A percentile compares a stretch with the other conserved stretches of the same genome.
These are phyloP conservation scores for Monilinia polystroma DNA, from an alignment of 2,329 filamentous ascomycete species.

Conservation along the genomic window DNA sequence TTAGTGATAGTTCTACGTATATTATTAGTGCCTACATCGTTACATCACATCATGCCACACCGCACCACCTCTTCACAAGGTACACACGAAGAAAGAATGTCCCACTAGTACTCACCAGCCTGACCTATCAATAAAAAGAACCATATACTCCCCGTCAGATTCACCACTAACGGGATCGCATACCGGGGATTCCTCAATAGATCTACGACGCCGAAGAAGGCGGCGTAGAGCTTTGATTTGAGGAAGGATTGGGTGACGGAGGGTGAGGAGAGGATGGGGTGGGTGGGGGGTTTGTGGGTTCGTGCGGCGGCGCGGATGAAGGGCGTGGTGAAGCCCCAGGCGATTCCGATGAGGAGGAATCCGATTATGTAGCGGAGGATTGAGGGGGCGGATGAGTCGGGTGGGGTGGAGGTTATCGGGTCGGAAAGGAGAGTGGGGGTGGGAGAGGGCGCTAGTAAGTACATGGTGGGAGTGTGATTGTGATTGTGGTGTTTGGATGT, in stretches of 20 bases:
- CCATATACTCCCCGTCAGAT: constrained; percentile 92
- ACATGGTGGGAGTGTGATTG: constrained; percentile 8
- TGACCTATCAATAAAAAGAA: constrained; percentile 93
- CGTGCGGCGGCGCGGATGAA: constrained; percentile 88
- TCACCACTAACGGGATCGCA: constrained; percentile 78
- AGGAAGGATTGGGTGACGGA: constrained; percentile 58
- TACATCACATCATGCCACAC: background rate
- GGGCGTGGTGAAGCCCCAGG: constrained; percentile 89
- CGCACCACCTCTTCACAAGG: background rate
- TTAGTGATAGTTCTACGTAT: constrained; percentile 76
- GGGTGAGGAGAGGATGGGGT: constrained; percentile 53
- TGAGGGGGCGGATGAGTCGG: constrained; percentile 42
- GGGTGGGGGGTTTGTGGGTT: constrained; percentile 64
- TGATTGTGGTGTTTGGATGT: background rate
- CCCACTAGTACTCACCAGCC: constrained; percentile 61
- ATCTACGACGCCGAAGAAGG: constrained; percentile 74
- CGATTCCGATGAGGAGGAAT: constrained; percentile 86
- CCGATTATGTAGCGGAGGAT: constrained; percentile 81
- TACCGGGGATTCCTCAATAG: constrained; percentile 79
- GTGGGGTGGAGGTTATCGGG: constrained; percentile 10
- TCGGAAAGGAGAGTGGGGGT: constrained; percentile 9
- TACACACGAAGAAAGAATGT: background rate
- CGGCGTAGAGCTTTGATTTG: constrained; percentile 59
- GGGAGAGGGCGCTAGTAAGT: constrained; percentile 19
- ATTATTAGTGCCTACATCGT: background rate